Base-by-base conservation (phyloP, 2,329 filamentous ascomycete species). In the Emmonsia crescens region DNA sequence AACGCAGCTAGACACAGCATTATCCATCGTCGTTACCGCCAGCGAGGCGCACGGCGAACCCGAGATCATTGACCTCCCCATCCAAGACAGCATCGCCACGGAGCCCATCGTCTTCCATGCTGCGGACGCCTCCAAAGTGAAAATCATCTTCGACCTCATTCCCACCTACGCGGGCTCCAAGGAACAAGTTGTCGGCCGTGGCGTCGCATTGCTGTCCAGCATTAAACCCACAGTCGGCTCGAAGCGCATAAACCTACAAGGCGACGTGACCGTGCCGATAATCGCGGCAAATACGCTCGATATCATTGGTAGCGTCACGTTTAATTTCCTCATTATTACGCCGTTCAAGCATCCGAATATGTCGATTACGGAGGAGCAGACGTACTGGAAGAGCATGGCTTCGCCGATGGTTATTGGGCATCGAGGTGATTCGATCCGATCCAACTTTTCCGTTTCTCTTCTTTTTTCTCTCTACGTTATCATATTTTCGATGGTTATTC, bases 241-340 rank as follows among this genome's bases (percentile, higher is more conserved):
- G 5, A 90, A 93, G 69, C 85, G 91, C n/a, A 94, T 94, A 79
- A 93, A 89, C 60, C 79, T 99, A 9, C 91, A 96, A 73, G 92
- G 92, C 24, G 94, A 97, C 70, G 84, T 96, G 44, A 93, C 89
- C 63, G 89, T 99, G 10, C 94, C 94, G 0, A 94, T 99, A 64
- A 83, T 97, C 70, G 89, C 89, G 38, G 86, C 87, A 42, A 89
- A 83, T 63, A 87, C 84, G 14, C 78, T 97, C 40, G 93, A 97
- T 63, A 87, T 97, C 10, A 96, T 99, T 66, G 95, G 94, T 19
- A 86, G 88, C 0, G 89, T 99, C 67, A 96, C 96, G 69, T 99
- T 99, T 80, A 96, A 96, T 74, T 97, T 97, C 72, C 78, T 96
- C 38, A 84, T 97, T 70, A 91, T 99, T 68, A 97, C 91, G 0